These are phyloP conservation scores for Terana coerulea DNA, from an alignment of 768 basidiomycete genomes.

Conservation along the genomic window DNA sequence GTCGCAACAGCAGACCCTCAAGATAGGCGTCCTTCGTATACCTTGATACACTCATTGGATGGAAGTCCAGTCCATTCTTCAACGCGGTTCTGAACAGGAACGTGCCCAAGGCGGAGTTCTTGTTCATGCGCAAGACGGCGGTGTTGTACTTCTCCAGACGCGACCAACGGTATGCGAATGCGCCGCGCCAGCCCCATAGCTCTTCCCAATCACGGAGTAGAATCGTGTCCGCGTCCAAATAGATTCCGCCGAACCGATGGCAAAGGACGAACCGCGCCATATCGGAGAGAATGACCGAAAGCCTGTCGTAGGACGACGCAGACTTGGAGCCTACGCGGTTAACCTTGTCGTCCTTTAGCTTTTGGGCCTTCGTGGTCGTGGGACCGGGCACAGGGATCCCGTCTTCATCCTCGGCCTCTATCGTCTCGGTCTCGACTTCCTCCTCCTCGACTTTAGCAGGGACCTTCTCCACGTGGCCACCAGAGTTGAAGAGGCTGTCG, in stretches of 20 bases:
- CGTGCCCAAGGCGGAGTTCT: conserved; percentile 84
- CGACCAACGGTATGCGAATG: conserved; percentile 97
- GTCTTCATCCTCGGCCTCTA: conserved; percentile 36
- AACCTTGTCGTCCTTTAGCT: conserved; percentile 48
- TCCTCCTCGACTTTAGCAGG: conserved; percentile 42
- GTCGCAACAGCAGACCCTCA: conserved; percentile 76
- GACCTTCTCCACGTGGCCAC: conserved; percentile 70
- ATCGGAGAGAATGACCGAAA: conserved; percentile 92
- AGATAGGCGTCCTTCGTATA: conserved; percentile 89
- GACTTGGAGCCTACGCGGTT: conserved; percentile 90
- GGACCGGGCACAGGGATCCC: conserved; percentile 16
- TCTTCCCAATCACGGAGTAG: conserved; percentile 98
- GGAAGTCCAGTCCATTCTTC: conserved; percentile 93
- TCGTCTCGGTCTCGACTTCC: conserved; percentile 27
- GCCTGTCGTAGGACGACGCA: conserved; percentile 79
- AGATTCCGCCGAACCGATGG: conserved; percentile 94
- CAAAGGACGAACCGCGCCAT: conserved; percentile 98
- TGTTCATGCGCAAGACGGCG: conserved; percentile 92
- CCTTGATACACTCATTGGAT: conserved; percentile 90
- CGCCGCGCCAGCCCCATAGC: conserved; percentile 94
- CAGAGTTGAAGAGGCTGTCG: conserved; percentile 83
- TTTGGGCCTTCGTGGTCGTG: conserved; percentile 13
- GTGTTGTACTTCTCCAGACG: conserved; percentile 93
- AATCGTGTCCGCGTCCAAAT: conserved; percentile 95
- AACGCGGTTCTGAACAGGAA: conserved; percentile 94